Evolutionary conservation across 768 basidiomycete genomes (phyloP).

Genomic region (Boletus huronensis): DNA sequence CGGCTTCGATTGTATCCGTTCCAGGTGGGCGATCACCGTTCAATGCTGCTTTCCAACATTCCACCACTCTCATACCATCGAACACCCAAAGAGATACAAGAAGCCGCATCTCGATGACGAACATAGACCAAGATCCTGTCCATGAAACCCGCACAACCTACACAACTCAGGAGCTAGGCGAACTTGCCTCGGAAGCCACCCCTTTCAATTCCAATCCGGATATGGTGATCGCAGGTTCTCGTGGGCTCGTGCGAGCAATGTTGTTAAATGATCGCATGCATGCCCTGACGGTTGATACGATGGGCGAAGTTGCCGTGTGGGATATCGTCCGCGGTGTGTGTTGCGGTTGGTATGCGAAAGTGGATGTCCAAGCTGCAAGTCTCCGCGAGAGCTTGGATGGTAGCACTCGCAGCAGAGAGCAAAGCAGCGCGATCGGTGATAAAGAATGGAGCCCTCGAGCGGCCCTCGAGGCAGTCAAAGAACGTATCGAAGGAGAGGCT

Average conservation of each 20-base stretch:
- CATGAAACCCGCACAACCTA: constrained; percentile 47
- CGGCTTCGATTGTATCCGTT: constrained; percentile 73
- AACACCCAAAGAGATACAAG: constrained; percentile 21
- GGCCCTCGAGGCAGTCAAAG: constrained; percentile 81
- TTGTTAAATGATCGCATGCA: constrained; percentile 88
- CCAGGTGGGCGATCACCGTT: constrained; percentile 42
- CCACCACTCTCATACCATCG: constrained; percentile 25
- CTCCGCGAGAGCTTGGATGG: constrained; percentile 43
- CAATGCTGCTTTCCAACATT: constrained; percentile 34
- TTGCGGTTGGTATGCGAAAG: constrained; percentile 61
- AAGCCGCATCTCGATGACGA: constrained; percentile 19
- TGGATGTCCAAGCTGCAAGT: constrained; percentile 63
- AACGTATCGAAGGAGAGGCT: constrained; percentile 93
- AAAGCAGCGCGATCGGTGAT: constrained; percentile 34
- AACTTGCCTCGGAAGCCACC: constrained; percentile 76
- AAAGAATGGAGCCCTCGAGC: constrained; percentile 70
- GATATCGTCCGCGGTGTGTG: constrained; percentile 80
- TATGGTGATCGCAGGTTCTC: constrained; percentile 66
- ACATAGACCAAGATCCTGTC: constrained; percentile 28
- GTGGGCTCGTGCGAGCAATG: constrained; percentile 78
- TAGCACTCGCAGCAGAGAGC: constrained; percentile 33
- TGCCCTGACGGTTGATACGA: constrained; percentile 85
- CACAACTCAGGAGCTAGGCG: constrained; percentile 63
- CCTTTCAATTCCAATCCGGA: constrained; percentile 57
- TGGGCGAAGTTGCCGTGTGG: constrained; percentile 89